phyloP scores from a whole-genome alignment of 768 basidiomycete species.

The Suillus tomentosus region DNA sequence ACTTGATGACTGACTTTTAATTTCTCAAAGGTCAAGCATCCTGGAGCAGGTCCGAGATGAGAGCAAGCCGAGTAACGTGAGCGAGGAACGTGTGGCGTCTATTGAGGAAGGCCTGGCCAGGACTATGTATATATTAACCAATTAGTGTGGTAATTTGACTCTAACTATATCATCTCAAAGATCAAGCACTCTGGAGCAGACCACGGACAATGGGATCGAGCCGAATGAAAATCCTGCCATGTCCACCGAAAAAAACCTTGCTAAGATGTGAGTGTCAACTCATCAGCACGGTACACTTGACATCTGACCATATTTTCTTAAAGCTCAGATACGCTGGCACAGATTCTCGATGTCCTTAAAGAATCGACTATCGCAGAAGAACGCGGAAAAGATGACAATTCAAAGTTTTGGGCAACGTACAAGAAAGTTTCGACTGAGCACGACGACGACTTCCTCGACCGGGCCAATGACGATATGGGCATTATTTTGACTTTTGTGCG shows the following conservation, averaged over 20 bases:
- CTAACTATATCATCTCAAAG: neutral
- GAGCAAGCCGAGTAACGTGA: neutral
- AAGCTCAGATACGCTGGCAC: neutral
- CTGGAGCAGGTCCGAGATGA: neutral
- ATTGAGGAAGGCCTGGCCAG: neutral
- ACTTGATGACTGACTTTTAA: neutral
- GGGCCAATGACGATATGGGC: neutral
- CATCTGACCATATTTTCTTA: neutral
- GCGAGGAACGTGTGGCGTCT: neutral
- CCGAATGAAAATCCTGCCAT: neutral
- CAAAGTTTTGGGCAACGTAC: slow-evolving; percentile 2
- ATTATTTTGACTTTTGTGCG: neutral
- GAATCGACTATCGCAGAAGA: neutral
- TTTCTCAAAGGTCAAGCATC: neutral
- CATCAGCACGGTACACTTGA: neutral
- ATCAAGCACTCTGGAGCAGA: neutral
- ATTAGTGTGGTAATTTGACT: neutral
- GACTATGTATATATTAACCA: neutral
- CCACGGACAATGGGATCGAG: neutral
- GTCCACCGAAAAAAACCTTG: neutral
- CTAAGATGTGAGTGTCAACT: neutral
- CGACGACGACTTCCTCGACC: neutral
- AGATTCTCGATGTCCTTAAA: neutral
- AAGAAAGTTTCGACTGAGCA: neutral
- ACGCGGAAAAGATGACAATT: neutral